Percentiles rank a stretch among this genome's conserved stretches.
These are phyloP conservation scores for Heracleum sosnowskyi DNA, from an alignment of 129 eudicot species.

Conservation along the genomic window DNA sequence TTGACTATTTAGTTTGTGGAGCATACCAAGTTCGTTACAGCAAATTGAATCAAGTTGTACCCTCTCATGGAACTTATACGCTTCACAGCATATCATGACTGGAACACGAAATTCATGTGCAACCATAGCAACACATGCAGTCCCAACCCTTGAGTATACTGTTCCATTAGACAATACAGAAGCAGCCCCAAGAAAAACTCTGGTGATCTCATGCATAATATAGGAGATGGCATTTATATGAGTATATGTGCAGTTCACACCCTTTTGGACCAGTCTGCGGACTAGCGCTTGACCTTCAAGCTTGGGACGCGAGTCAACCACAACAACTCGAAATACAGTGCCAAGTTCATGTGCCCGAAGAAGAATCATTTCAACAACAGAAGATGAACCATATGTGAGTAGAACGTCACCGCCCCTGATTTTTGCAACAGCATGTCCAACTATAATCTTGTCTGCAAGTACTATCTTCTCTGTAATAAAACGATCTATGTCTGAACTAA, in stretches of 20 bases:
- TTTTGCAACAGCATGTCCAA: constrained; percentile 66
- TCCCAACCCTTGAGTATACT: constrained; percentile 79
- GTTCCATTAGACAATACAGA: constrained; percentile 89
- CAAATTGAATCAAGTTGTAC: constrained; percentile 97
- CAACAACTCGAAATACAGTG: constrained; percentile 71
- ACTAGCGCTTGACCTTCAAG: constrained; percentile 78
- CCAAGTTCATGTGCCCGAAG: constrained; percentile 79
- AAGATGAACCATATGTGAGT: constrained; percentile 72
- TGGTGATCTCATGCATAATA: constrained; percentile 88
- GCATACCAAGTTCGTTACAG: constrained; percentile 85
- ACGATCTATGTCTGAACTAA: constrained; percentile 56
- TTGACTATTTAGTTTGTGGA: not conserved
- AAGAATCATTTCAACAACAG: constrained; percentile 65
- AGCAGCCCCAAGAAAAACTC: constrained; percentile 78
- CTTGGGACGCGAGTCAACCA: constrained; percentile 92
- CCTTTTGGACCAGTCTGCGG: constrained; percentile 71
- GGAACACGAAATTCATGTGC: constrained; percentile 81
- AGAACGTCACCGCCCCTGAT: constrained; percentile 77
- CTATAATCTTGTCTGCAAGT: constrained; percentile 69
- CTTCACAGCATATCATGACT: constrained; percentile 88
- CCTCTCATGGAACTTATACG: constrained; percentile 89
- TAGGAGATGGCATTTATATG: constrained; percentile 86
- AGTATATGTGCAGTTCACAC: constrained; percentile 77
- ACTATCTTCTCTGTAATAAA: constrained; percentile 68
- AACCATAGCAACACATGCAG: constrained; percentile 94